Percentiles rank a stretch among this genome's conserved stretches.
Evolutionary conservation across 2,329 filamentous ascomycete species (phyloP).

Genomic region (Lecanosticta acicola): DNA sequence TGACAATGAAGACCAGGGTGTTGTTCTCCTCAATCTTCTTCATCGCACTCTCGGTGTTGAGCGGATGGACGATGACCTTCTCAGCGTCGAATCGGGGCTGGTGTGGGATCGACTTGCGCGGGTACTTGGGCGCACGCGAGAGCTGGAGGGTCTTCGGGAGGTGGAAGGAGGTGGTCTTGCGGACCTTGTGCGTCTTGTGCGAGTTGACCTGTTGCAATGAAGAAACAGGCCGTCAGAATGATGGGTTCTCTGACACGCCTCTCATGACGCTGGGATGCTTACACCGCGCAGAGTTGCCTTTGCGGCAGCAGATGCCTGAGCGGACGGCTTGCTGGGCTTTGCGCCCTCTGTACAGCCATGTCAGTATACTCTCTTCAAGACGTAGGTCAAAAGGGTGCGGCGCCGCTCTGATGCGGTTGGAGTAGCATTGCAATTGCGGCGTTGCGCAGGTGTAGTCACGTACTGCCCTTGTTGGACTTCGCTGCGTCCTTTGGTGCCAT

Average conservation of each 20-base stretch:
- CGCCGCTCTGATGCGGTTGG: not conserved
- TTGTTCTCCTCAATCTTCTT: conserved; percentile 99
- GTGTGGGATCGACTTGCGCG: conserved; percentile 88
- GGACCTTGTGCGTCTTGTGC: conserved; percentile 90
- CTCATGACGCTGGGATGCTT: conserved; percentile 49
- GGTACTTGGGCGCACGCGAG: conserved; percentile 89
- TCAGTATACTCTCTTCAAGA: conserved; percentile 23
- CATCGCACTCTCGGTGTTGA: conserved; percentile 99
- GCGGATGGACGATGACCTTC: conserved; percentile 95
- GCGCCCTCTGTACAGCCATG: conserved; percentile 31
- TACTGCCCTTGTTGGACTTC: conserved; percentile 19
- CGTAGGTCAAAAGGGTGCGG: conserved; percentile 5
- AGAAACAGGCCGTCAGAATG: conserved; percentile 47
- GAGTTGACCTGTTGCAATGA: conserved; percentile 54
- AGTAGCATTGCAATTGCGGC: conserved; percentile 4
- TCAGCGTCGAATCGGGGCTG: conserved; percentile 89
- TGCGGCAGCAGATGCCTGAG: conserved; percentile 83
- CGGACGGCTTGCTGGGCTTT: conserved; percentile 55
- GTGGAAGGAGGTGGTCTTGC: conserved; percentile 92
- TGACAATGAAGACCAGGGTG: conserved; percentile 60
- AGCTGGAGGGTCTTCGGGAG: conserved; percentile 92
- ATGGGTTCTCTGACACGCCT: conserved; percentile 47
- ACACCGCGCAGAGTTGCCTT: conserved; percentile 96
- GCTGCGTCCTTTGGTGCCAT: conserved; percentile 30
- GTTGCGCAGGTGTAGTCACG: conserved; percentile 3